These are phyloP conservation scores for Acarospora socialis DNA, from an alignment of 2,329 filamentous ascomycete genomes.

Conservation along the genomic window DNA sequence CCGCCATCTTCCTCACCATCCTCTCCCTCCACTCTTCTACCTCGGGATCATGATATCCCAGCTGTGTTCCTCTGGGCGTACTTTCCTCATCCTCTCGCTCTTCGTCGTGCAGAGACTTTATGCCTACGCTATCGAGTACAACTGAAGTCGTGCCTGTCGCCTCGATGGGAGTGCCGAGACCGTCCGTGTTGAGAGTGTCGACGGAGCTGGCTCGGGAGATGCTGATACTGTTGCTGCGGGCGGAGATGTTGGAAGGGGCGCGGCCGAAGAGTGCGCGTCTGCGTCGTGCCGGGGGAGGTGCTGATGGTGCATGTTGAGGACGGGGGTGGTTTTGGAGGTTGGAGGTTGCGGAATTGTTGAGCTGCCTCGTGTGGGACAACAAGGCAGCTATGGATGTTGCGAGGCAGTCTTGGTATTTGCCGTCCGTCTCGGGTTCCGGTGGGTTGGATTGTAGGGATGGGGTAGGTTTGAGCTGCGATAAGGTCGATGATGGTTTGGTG, in stretches of 20 bases:
- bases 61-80: constrained; percentile 22
- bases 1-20: constrained; percentile 31
- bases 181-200: constrained; percentile 31
- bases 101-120: constrained; percentile 13
- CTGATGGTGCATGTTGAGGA: too few species aligned
- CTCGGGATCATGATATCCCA: constrained; percentile 36
- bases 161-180: constrained; percentile 23
- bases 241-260: constrained; percentile 15
- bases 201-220: constrained; percentile 34
- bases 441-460: constrained; percentile 2
- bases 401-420: constrained; percentile 1
- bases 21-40: constrained; percentile 43
- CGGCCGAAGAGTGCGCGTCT: constrained; percentile 13
- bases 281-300: constrained; percentile 8
- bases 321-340: constrained; percentile 3
- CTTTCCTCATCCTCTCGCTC: constrained; percentile 17
- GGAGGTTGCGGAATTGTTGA: not conserved
- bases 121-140: too few species aligned
- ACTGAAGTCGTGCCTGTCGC: constrained; percentile 20
- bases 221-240: constrained; percentile 8
- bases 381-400: constrained; percentile 12
- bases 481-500: constrained; percentile 5
- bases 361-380: constrained; percentile 11
- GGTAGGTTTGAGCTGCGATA: constrained; percentile 2
- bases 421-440: too few species aligned